phyloP scores from a whole-genome alignment of 176 grass and related monocot species.

The Zoysia japonica region DNA sequence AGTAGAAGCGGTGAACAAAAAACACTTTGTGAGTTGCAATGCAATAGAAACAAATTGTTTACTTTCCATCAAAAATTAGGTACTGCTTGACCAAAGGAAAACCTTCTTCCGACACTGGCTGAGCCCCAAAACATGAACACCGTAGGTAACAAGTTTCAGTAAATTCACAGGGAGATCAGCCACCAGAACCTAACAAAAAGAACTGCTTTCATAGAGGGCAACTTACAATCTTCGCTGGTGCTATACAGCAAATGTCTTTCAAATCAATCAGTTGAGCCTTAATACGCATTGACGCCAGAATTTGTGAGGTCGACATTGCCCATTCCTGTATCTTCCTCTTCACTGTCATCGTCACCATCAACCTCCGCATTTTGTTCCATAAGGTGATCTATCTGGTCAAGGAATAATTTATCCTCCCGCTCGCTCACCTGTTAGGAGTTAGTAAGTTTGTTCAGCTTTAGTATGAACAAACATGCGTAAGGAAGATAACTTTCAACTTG shows the following conservation, averaged over 20 bases:
- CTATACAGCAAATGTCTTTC: conserved; percentile 53
- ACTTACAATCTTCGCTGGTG: conserved; percentile 38
- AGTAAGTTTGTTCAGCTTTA: not conserved
- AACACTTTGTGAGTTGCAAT: not conserved
- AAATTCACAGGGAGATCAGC: conserved; percentile 22
- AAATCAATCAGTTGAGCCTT: conserved; percentile 21
- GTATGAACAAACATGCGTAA: not conserved
- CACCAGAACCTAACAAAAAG: conserved; percentile 31
- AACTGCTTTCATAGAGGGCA: conserved; percentile 28
- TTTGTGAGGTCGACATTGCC: conserved; percentile 59
- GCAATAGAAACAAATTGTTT: conserved; percentile 28
- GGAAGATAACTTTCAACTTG: not conserved
- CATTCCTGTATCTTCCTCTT: conserved; percentile 98
- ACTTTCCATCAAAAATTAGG: conserved; percentile 22
- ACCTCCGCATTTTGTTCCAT: conserved; percentile 71
- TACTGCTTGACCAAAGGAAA: conserved; percentile 36
- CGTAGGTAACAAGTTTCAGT: conserved; percentile 5
- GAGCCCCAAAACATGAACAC: conserved; percentile 40
- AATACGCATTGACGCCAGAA: conserved; percentile 51
- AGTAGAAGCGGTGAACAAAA: not conserved
- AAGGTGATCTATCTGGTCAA: conserved; percentile 78
- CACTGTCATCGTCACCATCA: conserved; percentile 83
- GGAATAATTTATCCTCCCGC: conserved; percentile 83
- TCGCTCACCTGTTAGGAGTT: conserved; percentile 73
- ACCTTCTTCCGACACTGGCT: conserved; percentile 17